phyloP scores from a whole-genome alignment of 129 eudicot genomes.

The Flaveria trinervia region DNA sequence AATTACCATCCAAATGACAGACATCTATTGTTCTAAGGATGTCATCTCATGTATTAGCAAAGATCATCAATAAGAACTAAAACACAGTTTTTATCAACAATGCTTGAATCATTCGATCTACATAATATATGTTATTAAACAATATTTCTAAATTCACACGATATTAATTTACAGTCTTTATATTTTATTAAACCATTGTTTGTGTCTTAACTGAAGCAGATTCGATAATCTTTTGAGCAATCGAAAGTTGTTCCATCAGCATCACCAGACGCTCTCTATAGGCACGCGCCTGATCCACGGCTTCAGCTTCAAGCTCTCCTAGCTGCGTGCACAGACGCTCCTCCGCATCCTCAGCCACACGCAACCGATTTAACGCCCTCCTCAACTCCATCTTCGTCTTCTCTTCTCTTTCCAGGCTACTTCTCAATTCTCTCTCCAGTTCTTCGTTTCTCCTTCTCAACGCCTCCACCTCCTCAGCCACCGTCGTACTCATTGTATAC shows the following conservation, averaged over 20 bases:
- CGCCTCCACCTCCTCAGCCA: slow-evolving; percentile 38
- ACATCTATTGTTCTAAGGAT: too few relatives aligned
- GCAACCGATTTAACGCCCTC: slow-evolving; percentile 43
- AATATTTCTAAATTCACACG: not conserved
- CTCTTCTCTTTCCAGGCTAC: slow-evolving; percentile 68
- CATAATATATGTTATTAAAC: not conserved
- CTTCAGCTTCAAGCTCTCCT: slow-evolving; percentile 86
- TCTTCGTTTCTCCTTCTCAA: slow-evolving; percentile 68
- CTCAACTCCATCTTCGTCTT: slow-evolving; percentile 57
- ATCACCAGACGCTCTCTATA: slow-evolving; percentile 44
- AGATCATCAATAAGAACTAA: too few relatives aligned
- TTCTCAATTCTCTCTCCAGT: slow-evolving; percentile 59
- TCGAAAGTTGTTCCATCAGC: slow-evolving; percentile 64
- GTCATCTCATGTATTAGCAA: too few relatives aligned
- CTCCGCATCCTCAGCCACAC: slow-evolving; percentile 91
- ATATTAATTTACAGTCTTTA: not conserved
- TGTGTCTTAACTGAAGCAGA: not conserved
- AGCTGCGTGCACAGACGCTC: slow-evolving; percentile 79
- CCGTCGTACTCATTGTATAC: not conserved
- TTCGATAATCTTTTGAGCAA: slow-evolving; percentile 48
- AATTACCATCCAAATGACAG: too few relatives aligned
- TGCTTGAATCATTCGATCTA: not conserved
- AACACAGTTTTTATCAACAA: too few relatives aligned
- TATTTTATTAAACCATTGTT: not conserved
- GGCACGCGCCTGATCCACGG: slow-evolving; percentile 64